Conservation (phyloP, 202 grass and related monocot genomes). For the Setaria italica region DNA sequence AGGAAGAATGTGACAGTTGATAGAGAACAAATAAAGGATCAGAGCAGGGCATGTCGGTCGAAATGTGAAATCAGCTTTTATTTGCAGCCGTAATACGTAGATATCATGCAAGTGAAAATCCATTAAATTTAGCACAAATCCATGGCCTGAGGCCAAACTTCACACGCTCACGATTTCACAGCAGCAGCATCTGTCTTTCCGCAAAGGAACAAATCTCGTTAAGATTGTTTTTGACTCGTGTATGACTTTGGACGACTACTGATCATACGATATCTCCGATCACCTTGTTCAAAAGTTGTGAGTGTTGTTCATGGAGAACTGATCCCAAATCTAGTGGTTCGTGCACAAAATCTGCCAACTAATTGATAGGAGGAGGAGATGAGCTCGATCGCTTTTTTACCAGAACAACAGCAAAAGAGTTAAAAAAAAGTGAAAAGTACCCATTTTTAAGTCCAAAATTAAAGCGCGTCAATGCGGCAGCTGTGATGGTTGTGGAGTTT, state of each 20-base stretch:
- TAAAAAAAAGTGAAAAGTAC: neutral
- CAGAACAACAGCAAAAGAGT: neutral
- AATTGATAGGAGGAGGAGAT: neutral
- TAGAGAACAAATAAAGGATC: neutral
- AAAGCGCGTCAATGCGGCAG: neutral
- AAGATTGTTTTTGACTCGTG: slow-evolving; percentile 37
- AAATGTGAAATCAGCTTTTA: slow-evolving; percentile 24
- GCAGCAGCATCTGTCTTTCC: neutral
- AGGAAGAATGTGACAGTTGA: neutral
- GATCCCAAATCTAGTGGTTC: neutral
- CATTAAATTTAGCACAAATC: neutral
- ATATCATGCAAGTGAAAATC: neutral
- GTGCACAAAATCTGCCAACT: slow-evolving; percentile 24
- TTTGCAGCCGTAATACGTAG: neutral
- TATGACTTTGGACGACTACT: neutral
- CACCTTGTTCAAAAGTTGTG: neutral
- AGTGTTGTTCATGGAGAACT: neutral
- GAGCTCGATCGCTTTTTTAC: slow-evolving; percentile 15
- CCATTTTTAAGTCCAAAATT: neutral
- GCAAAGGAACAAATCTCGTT: slow-evolving; percentile 27
- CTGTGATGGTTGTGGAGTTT: neutral
- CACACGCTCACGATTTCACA: neutral
- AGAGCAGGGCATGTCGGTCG: neutral
- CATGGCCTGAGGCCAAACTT: slow-evolving; percentile 21
- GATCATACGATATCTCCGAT: neutral